Base-by-base conservation (phyloP, 495 filamentous ascomycete genomes). In the Talaromyces thailandensis region DNA sequence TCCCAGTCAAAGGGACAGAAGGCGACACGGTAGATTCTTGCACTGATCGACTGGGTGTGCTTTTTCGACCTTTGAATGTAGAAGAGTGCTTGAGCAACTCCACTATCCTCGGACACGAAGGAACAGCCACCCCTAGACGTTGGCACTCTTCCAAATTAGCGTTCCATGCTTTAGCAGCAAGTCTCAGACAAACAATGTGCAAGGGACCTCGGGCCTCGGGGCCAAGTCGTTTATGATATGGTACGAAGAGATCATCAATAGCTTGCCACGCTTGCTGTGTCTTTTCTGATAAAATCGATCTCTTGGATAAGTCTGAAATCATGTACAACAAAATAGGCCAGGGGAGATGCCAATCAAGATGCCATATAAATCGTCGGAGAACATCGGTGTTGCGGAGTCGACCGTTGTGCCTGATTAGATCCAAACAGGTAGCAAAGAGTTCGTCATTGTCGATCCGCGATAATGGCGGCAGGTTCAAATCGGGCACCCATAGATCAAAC, bases 281-380 rank as follows among this genome's bases (percentile, higher is more conserved):
- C 4, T 35, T 23, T 35, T 57, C 55, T 35, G 28, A 57, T 6
- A 57, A 14, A 35, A 57, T n/a, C 12, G 55, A 57, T 25, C 29
- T 8, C 2, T 57, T 29, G 11, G 55, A 35, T 14, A 57, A 5
- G 21, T 57, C 26, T 21, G 55, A 57, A 7, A 57, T 21, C 26
- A 57, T 23, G 14, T 18, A 57, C 4, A 57, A 25, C 4, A 57
- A 25, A 8, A 35, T 35, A 35, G 55, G 55, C 55, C 55, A 57
- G 55, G 55, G 55, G 26, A 57, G 9, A 35, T 57, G 55, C 55
- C 55, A 57, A 35, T 57, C 55, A 18, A 57, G 29, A 21, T 57
- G 55, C 55, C 55, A 57, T 21, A n/a, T 12, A 35, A 24, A 57
- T 23, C 55, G 26, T 35, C 7, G 14, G 4, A 57, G n/a, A 21